These are phyloP conservation scores for Ogataea kodamae DNA, from an alignment of 805 yeast genomes.

Conservation along the genomic window DNA sequence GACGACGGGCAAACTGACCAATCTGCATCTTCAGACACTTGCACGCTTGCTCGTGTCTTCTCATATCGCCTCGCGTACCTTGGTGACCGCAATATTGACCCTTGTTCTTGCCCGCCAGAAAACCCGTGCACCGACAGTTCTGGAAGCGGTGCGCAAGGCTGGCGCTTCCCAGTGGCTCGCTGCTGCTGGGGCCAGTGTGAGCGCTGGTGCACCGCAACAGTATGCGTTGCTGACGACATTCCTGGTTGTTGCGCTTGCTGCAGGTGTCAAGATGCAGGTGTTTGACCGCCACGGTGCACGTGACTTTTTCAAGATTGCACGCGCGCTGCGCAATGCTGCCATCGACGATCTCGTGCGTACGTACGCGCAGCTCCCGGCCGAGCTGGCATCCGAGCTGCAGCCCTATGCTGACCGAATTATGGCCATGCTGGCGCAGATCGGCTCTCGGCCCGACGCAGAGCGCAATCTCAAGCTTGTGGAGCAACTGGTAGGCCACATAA, in stretches of 20 bases:
- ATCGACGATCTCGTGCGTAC: conserved; percentile 63
- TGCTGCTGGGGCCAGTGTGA: conserved; percentile 16
- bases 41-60: conserved; percentile 62
- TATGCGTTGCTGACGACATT: conserved; percentile 70
- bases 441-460: conserved; percentile 6
- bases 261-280: conserved; percentile 55
- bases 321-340: conserved; percentile 50
- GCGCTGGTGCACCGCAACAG: conserved; percentile 37
- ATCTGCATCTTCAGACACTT: conserved; percentile 61
- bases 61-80: conserved; percentile 67
- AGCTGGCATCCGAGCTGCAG: conserved; percentile 16
- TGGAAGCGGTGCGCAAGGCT: conserved; percentile 1
- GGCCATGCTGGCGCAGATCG: conserved; percentile 11
- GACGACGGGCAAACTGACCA: conserved; percentile 43
- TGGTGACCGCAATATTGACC: conserved; percentile 74
- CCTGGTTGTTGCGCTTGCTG: conserved; percentile 62
- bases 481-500: conserved; percentile 14
- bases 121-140: conserved; percentile 8
- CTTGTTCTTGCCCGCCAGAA: conserved; percentile 36
- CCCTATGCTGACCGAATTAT: conserved; percentile 9
- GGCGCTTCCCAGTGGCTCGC: conserved; percentile 16
- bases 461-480: conserved; percentile 11
- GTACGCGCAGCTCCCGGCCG: conserved; percentile 55
- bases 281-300: conserved; percentile 56
- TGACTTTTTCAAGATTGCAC: conserved; percentile 49